Evolutionary conservation across 83 land plant genomes (phyloP).

Genomic region (Diphasiastrum complanatum): DNA sequence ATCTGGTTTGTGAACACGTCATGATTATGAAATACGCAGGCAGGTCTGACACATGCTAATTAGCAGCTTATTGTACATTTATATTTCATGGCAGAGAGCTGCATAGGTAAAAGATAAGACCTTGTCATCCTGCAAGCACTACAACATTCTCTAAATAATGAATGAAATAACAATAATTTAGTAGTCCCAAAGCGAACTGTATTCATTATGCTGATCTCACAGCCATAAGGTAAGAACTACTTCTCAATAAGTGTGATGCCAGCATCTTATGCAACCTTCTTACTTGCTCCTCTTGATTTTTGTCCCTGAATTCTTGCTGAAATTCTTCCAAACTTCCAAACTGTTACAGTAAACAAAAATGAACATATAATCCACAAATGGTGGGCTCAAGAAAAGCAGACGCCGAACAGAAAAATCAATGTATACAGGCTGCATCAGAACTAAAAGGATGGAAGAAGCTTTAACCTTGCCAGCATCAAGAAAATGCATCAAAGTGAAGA

Average conservation of each 20-base stretch:
- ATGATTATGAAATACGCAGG: too few relatives aligned
- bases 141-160: too few relatives aligned
- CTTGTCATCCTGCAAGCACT: too few relatives aligned
- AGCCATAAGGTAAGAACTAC: slow-evolving; percentile 38
- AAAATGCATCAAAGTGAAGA: slow-evolving; percentile 99
- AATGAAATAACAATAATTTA: too few relatives aligned
- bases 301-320: slow-evolving; percentile 86
- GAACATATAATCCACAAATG: background rate
- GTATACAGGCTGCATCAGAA: background rate
- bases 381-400: background rate
- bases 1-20: too few relatives aligned
- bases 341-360: slow-evolving; percentile 33
- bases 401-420: background rate
- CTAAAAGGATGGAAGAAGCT: background rate
- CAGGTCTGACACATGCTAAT: too few relatives aligned
- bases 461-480: slow-evolving; percentile 95
- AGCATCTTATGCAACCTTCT: slow-evolving; percentile 85
- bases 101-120: too few relatives aligned
- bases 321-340: slow-evolving; percentile 90
- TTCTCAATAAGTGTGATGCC: slow-evolving; percentile 90
- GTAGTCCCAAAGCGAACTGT: too few relatives aligned
- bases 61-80: too few relatives aligned
- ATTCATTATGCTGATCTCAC: too few relatives aligned
- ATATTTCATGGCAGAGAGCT: too few relatives aligned
- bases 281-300: slow-evolving; percentile 94